Conservation (phyloP, 2,329 filamentous ascomycete species). For the Stagonosporopsis vannaccii region DNA sequence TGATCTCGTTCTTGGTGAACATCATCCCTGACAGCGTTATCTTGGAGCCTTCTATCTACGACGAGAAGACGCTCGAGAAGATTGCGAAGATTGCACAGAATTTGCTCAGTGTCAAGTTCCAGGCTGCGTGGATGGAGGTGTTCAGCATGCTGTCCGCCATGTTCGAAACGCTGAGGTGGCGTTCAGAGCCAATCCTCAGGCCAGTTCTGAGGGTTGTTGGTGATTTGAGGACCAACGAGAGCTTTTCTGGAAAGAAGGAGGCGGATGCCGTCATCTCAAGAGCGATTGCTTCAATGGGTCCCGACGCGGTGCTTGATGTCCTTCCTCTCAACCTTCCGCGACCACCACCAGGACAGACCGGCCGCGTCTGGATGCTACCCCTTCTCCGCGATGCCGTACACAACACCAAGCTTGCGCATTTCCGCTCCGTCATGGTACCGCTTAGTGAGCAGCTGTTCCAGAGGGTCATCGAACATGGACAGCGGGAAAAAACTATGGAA, state of each 20-base stretch:
- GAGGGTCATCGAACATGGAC: slow-evolving; percentile 80
- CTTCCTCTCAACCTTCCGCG: slow-evolving; percentile 86
- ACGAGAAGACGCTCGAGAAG: slow-evolving; percentile 88
- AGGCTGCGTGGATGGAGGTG: slow-evolving; percentile 92
- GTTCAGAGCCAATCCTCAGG: slow-evolving; percentile 77
- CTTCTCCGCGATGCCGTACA: slow-evolving; percentile 87
- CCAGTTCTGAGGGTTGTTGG: slow-evolving; percentile 81
- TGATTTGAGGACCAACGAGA: slow-evolving; percentile 84
- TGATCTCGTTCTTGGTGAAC: slow-evolving; percentile 91
- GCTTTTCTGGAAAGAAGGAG: slow-evolving; percentile 93
- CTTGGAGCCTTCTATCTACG: slow-evolving; percentile 86
- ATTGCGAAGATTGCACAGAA: slow-evolving; percentile 75
- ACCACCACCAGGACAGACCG: slow-evolving; percentile 77
- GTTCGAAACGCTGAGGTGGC: slow-evolving; percentile 88
- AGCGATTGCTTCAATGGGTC: slow-evolving; percentile 88
- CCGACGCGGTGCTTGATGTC: slow-evolving; percentile 80
- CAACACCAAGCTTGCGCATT: slow-evolving; percentile 87
- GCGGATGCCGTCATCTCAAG: slow-evolving; percentile 89
- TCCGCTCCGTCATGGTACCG: slow-evolving; percentile 84
- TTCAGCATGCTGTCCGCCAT: slow-evolving; percentile 88
- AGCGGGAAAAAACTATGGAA: slow-evolving; percentile 89
- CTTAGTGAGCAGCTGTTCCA: slow-evolving; percentile 92
- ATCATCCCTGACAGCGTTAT: slow-evolving; percentile 85
- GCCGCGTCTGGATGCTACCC: slow-evolving; percentile 93
- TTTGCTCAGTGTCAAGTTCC: slow-evolving; percentile 87